Base-by-base conservation (phyloP, 2,329 filamentous ascomycete species). In the Aspergillus sp. region DNA sequence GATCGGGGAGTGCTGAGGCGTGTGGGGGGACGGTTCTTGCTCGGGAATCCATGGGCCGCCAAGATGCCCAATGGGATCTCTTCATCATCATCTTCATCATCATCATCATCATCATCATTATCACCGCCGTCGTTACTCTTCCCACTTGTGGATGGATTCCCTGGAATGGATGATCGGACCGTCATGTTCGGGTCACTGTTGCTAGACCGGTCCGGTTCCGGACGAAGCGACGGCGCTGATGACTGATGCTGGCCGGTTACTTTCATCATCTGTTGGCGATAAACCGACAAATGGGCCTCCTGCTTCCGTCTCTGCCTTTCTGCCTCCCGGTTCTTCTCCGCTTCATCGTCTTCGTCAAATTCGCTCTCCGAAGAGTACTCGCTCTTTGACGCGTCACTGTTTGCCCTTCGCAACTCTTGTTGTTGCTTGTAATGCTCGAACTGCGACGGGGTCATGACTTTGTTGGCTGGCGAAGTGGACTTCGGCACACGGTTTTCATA, bases 231-330 rank as follows among this genome's bases (percentile, higher is more conserved):
- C 12, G 76, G 66, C 38, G 72, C 69, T 9, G 75, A 67, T 4
- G 76, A 66, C 19, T 82, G 72, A 57, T 91, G 88, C 58, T 91
- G 88, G 43, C 90, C 90, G 1, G 89, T 94, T 25, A 93, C 86
- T 70, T 95, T 95, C 86, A 91, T 95, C 90, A 95, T 95, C 68
- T 93, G 87, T 66, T 95, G 90, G 49, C 90, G 82, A 66, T 95
- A 95, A 1, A 95, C 85, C 1, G 88, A 80, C 75, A 95, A 84
- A 64, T 93, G 88, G 10, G 90, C 90, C 67, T 95, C 88, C 64
- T 95, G 90, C 74, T 90, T 93, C 60, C 83, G 81, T 53, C 90
- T 78, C 64, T 93, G 88, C 64, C 84, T 86, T 15, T 85, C 82
- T 42, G 85, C 77, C 62, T 87, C 79, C 62, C 78, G 85, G 23